phyloP scores from a whole-genome alignment of 2,329 filamentous ascomycete genomes.

The Claviceps fusiformis region DNA sequence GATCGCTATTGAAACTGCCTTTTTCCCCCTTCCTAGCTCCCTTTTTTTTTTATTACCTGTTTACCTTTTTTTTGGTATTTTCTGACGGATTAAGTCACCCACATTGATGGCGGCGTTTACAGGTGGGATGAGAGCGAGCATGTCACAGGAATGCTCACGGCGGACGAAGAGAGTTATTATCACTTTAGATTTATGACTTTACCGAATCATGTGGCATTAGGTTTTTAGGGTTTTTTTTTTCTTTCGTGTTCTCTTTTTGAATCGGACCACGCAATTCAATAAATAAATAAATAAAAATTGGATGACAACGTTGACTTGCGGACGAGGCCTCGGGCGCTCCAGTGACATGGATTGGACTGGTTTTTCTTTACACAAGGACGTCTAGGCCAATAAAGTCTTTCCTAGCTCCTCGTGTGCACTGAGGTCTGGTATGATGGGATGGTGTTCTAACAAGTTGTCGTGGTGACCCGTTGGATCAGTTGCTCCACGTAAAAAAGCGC shows the following conservation, averaged over 20 bases:
- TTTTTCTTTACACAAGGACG: too few species aligned
- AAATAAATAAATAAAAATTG: too few species aligned
- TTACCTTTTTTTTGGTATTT: background rate
- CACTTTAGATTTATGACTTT: slow-evolving; percentile 4
- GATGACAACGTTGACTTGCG: background rate
- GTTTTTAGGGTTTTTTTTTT: background rate
- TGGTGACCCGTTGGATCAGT: too few species aligned
- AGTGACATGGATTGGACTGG: background rate
- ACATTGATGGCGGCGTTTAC: slow-evolving; percentile 1
- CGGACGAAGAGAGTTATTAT: slow-evolving; percentile 1
- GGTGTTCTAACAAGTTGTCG: too few species aligned
- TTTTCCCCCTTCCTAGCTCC: background rate
- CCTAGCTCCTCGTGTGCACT: too few species aligned
- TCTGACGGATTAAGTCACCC: background rate
- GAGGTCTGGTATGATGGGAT: too few species aligned
- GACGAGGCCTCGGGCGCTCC: background rate
- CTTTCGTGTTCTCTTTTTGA: background rate
- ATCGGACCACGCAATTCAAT: background rate
- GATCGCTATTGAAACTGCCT: background rate
- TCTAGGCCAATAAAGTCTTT: too few species aligned
- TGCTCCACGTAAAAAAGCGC: too few species aligned
- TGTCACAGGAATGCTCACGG: slow-evolving; percentile 1
- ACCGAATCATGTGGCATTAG: slow-evolving; percentile 5
- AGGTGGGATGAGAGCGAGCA: slow-evolving; percentile 1
- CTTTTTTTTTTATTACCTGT: background rate